Evolutionary conservation across 2,329 filamentous ascomycete species (phyloP), one percentile per base, ranked within the genome.

Genomic region (Claviceps sorghi): DNA sequence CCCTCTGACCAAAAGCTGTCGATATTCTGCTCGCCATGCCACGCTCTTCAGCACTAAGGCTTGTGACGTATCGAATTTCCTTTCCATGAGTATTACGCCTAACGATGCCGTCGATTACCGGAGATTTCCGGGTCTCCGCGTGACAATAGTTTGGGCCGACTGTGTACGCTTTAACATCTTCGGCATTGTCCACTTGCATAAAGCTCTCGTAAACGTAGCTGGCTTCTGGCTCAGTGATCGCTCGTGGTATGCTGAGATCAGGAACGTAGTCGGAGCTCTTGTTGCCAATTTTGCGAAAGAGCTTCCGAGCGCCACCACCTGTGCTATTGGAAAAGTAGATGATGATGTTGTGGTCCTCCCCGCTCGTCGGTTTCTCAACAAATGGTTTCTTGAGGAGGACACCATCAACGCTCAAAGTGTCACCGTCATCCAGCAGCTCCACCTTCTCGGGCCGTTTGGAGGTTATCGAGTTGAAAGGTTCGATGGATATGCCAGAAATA

Each of bases 181-280:
- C 93, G 0, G 91, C 86, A 64, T 98, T 97, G 62, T 97, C 91
- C 15, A 96, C 90, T 58, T 88, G 83, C 72, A 98, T 84, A 61
- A 98, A 98, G 65, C 95, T 89, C 67, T 98, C 93, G 67, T 97
- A 98, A 56, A 98, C 81, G 72, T 91, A 98, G 66, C 90, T 97
- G 62, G 85, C 82, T 21, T 76, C 76, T 0, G 82, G 79, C 59
- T 97, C 88, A 1, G 84, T 84, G 55, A 97, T 84, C 50, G 84
- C 88, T 40, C 90, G 77, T 11, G 93, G 93, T 19, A 86, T 69
- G 17, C 72, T 79, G 54, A 98, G 76, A 11, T 83, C 82, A 17
- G 85, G 78, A 54, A 96, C 85, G 62, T 85, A 95, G 66, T 98
- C 94, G 1, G 91, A 97, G 67, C 91, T 97, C 71, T 98, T 98